Evolutionary conservation across 352 stramenopile species (phyloP).

Genomic region (Pythium biforme): DNA sequence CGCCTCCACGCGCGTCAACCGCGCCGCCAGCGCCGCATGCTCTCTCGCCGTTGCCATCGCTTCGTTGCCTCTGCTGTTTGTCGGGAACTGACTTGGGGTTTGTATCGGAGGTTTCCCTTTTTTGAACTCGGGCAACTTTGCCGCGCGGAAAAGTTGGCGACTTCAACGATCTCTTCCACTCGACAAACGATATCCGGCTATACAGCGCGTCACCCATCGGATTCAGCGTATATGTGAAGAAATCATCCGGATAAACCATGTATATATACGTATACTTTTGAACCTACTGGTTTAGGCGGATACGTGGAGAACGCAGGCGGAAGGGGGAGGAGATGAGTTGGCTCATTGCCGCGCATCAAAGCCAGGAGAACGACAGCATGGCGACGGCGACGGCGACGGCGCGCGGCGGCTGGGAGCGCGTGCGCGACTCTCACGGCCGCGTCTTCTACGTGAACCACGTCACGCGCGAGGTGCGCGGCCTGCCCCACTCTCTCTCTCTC

Average conservation of each 20-base stretch:
- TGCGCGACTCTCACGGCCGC: conserved; percentile 75
- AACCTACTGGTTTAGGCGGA: background rate
- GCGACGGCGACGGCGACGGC: conserved; percentile 16
- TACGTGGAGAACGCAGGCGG: background rate
- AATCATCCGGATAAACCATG: conserved; percentile 1
- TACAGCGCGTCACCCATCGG: background rate
- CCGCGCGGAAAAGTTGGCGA: background rate
- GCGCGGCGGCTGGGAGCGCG: conserved; percentile 64
- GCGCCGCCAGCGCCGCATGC: conserved; percentile 9
- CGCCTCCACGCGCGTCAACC: conserved; percentile 14
- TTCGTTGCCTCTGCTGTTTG: background rate
- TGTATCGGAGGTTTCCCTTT: conserved; percentile 11
- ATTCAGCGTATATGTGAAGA: no score
- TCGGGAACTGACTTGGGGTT: conserved; percentile 2
- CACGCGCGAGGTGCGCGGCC: conserved; percentile 60
- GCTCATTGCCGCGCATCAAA: background rate
- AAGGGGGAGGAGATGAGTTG: conserved; percentile 10
- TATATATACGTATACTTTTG: conserved; percentile 1
- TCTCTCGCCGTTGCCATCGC: background rate
- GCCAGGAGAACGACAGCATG: background rate
- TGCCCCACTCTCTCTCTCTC: background rate
- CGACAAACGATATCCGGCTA: no score
- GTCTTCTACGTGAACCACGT: conserved; percentile 88
- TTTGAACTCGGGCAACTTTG: background rate
- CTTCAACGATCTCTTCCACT: conserved; percentile 25